Evolutionary conservation across 2,329 filamentous ascomycete species (phyloP).

Genomic region (Lasiodiplodia sp.): DNA sequence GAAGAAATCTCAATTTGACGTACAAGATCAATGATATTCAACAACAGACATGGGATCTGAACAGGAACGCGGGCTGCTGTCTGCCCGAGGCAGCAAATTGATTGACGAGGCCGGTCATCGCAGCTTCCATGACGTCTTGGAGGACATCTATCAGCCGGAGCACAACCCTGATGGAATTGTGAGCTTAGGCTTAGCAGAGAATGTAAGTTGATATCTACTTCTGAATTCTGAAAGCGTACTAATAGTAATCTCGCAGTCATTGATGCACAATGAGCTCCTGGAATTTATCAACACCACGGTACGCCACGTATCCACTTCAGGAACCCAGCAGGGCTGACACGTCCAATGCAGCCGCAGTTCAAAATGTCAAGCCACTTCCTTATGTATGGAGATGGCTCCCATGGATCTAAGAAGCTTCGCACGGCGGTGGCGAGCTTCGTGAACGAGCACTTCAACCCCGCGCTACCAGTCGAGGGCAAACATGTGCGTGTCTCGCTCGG

Average conservation of each 20-base stretch:
- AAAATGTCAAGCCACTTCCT: slow-evolving; percentile 34
- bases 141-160: slow-evolving; percentile 53
- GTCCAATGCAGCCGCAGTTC: slow-evolving; percentile 1
- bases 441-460: slow-evolving; percentile 51
- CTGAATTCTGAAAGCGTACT: not conserved
- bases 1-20: not conserved
- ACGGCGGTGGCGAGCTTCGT: slow-evolving; percentile 51
- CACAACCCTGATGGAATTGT: slow-evolving; percentile 56
- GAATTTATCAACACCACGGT: slow-evolving; percentile 52
- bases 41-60: not conserved
- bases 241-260: slow-evolving; percentile 30
- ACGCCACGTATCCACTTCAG: slow-evolving; percentile 31
- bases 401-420: slow-evolving; percentile 50
- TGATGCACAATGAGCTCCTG: slow-evolving; percentile 58
- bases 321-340: not conserved
- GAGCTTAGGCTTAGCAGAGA: slow-evolving; percentile 62
- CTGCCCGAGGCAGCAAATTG: slow-evolving; percentile 2
- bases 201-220: slow-evolving; percentile 36
- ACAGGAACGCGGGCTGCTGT: not conserved
- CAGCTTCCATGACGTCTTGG: slow-evolving; percentile 46
- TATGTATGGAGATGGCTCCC: slow-evolving; percentile 53
- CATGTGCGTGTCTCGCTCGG: slow-evolving; percentile 52
- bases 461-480: slow-evolving; percentile 42
- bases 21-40: too few relatives aligned
- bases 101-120: not conserved